Conservation (phyloP, 768 basidiomycete species). For the Pleurotus eryngii region DNA sequence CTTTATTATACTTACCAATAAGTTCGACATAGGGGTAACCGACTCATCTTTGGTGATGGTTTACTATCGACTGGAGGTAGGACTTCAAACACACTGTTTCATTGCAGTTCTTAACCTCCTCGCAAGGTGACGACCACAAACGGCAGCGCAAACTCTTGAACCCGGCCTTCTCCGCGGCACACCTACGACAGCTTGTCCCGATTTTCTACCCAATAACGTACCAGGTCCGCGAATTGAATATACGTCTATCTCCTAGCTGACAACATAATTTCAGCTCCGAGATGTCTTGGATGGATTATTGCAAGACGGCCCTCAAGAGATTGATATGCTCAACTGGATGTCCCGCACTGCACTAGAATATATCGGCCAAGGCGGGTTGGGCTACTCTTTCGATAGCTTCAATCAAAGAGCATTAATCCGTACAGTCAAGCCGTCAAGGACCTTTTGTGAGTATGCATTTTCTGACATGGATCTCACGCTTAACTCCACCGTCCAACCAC, state of each 20-base stretch:
- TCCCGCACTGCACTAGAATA: constrained; percentile 44
- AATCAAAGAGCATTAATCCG: constrained; percentile 25
- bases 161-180: constrained; percentile 38
- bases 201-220: constrained; percentile 28
- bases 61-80: constrained; percentile 15
- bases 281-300: constrained; percentile 19
- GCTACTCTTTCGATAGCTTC: constrained; percentile 40
- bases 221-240: constrained; percentile 19
- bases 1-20: neutral
- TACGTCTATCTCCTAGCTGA: neutral
- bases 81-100: neutral
- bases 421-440: constrained; percentile 29
- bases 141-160: constrained; percentile 42
- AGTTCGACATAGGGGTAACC: constrained; percentile 5
- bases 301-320: constrained; percentile 28
- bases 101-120: no score
- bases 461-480: neutral
- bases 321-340: constrained; percentile 33
- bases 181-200: constrained; percentile 37
- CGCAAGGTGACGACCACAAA: constrained; percentile 36
- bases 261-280: constrained; percentile 21
- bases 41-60: constrained; percentile 15
- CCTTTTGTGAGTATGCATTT: constrained; percentile 23
- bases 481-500: constrained; percentile 4
- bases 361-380: constrained; percentile 46